phyloP scores from a whole-genome alignment of 257 asterid genomes.

The Solanum megistacrolobum region DNA sequence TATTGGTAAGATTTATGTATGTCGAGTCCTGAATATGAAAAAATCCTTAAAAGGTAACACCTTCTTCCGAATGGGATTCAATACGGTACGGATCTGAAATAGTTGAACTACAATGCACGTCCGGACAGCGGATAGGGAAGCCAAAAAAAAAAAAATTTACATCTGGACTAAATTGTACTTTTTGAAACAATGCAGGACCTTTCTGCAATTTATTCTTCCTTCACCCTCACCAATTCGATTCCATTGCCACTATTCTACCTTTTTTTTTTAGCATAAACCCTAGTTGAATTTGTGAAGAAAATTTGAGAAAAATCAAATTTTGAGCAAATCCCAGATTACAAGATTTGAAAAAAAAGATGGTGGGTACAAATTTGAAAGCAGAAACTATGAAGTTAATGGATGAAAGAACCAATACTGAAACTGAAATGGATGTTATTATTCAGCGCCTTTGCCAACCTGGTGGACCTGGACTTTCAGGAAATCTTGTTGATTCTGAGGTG shows the following conservation, averaged over 20 bases:
- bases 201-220: not conserved
- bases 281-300: not conserved
- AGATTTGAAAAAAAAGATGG: constrained; percentile 35
- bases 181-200: not conserved
- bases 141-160: too few relatives aligned
- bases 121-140: not conserved
- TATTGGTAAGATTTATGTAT: not conserved
- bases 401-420: constrained; percentile 47
- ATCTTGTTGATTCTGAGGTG: constrained; percentile 73
- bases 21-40: too few relatives aligned
- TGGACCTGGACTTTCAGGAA: constrained; percentile 87
- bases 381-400: constrained; percentile 81
- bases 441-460: constrained; percentile 71
- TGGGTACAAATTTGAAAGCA: constrained; percentile 75
- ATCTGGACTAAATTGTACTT: not conserved
- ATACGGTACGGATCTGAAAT: too few relatives aligned
- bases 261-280: not conserved
- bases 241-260: not conserved
- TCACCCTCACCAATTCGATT: not conserved
- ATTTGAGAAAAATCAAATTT: not conserved
- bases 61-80: too few relatives aligned
- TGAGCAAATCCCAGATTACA: not conserved
- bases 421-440: constrained; percentile 71
- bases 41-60: too few relatives aligned
- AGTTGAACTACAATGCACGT: accelerated